Base-by-base conservation (phyloP, 2,329 filamentous ascomycete genomes). In the Hypoxylon sp. region DNA sequence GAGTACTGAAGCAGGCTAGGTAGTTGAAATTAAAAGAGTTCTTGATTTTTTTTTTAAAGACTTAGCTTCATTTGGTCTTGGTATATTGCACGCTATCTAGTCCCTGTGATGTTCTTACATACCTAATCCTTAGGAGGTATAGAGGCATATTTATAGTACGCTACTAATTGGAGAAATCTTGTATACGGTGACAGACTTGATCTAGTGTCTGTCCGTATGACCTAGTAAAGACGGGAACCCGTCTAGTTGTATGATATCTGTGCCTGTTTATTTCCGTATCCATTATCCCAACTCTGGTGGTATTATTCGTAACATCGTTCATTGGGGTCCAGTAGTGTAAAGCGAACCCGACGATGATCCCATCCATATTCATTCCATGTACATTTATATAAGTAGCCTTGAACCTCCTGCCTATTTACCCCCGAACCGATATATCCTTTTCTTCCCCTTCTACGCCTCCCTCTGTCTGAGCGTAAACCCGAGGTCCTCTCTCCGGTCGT, bases 401-500 rank as follows among this genome's bases (percentile, higher is more conserved):
- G 23, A 27, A 38, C 42, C 37, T 1, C 27, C 17, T 37, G 31
- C 9, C 17, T 38, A 27, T n/a, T 20, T 47, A 10, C n/a, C n/a
- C n/a, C n/a, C n/a, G n/a, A n/a, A n/a, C n/a, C n/a, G n/a, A n/a
- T 40, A 7, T 46, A 35, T 29, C 29, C 37, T 10, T 21, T 38
- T 8, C 11, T 7, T 10, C 29, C 29, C 4, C 29, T 37, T n/a
- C n/a, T 15, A 24, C 15, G 10, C n/a, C 21, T 15, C 8, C 15
- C 9, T n/a, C 13, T 10, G 17, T 60, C 23, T 53, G 7, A 58
- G 17, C 1, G 43, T 35, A 56, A 73, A 77, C 1, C 74, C 74
- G 29, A 78, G 57, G 20, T 68, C 64, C 24, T 76, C 74, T 35
- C 76, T 67, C n/a, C 62, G 52, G 53, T 78, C 76, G 52, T 78